Evolutionary conservation across 768 basidiomycete species (phyloP).

Genomic region (Lentinus brumalis): DNA sequence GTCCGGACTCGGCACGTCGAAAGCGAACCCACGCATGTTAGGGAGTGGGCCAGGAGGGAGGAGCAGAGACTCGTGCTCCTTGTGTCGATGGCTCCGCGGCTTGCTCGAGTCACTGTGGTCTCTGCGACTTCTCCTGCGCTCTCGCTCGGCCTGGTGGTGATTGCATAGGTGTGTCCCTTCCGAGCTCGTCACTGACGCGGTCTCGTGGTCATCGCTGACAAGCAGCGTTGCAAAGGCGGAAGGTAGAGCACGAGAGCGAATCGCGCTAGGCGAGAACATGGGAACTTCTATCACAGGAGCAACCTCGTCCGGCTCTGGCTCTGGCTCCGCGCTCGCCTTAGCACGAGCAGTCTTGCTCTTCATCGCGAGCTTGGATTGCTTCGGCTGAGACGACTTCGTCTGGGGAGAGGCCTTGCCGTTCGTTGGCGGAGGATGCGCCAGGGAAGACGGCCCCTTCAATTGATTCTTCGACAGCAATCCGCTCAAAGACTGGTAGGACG

Average conservation of each 20-base stretch:
- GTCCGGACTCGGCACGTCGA: conserved; percentile 89
- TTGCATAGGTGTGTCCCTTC: neutral
- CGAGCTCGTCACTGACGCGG: conserved; percentile 18
- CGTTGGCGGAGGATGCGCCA: conserved; percentile 19
- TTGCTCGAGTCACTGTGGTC: conserved; percentile 22
- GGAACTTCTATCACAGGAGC: conserved; percentile 44
- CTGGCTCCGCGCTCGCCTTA: conserved; percentile 40
- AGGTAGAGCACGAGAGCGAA: conserved; percentile 69
- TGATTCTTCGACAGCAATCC: conserved; percentile 46
- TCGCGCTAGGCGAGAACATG: conserved; percentile 57
- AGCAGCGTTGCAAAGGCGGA: conserved; percentile 61
- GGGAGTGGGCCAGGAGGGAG: conserved; percentile 40
- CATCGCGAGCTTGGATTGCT: conserved; percentile 74
- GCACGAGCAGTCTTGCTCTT: conserved; percentile 66
- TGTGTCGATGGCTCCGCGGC: neutral
- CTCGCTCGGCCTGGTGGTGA: conserved; percentile 3
- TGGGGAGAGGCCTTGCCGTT: conserved; percentile 2
- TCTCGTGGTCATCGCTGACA: conserved; percentile 51
- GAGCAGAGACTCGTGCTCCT: conserved; percentile 16
- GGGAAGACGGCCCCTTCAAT: conserved; percentile 27
- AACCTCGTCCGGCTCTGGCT: conserved; percentile 39
- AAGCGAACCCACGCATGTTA: conserved; percentile 53
- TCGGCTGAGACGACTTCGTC: conserved; percentile 34
- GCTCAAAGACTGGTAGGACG: conserved; percentile 72
- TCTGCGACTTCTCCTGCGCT: conserved; percentile 5